Conservation (phyloP, 768 basidiomycete genomes). For the Termitomyces sp. region DNA sequence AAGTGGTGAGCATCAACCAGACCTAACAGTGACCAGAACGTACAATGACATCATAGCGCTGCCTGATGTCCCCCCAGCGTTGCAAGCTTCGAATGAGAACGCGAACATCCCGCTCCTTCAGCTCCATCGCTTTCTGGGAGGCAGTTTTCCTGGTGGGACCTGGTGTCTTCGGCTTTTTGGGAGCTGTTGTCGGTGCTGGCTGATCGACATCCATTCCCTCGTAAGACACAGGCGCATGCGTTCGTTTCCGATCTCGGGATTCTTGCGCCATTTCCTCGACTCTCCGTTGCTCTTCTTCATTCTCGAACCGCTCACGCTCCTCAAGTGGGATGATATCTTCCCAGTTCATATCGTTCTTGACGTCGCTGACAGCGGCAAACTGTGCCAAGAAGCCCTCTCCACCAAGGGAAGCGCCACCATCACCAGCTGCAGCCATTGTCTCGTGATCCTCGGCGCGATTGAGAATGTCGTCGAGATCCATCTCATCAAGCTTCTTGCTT, state of each 20-base stretch:
- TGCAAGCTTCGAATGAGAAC: constrained; percentile 93
- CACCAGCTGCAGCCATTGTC: constrained; percentile 77
- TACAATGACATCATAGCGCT: constrained; percentile 92
- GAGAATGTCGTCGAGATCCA: constrained; percentile 98
- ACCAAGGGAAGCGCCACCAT: constrained; percentile 91
- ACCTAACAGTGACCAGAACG: constrained; percentile 23
- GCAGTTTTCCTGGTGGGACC: constrained; percentile 83
- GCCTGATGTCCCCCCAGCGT: constrained; percentile 96
- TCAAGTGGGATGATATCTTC: constrained; percentile 98
- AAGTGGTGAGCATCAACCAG: not conserved
- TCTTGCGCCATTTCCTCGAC: constrained; percentile 73
- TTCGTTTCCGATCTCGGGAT: constrained; percentile 73
- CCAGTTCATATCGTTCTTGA: constrained; percentile 99
- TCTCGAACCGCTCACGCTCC: constrained; percentile 80
- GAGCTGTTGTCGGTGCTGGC: constrained; percentile 51
- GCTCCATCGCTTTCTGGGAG: constrained; percentile 91
- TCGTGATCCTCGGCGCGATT: constrained; percentile 97
- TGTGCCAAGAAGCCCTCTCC: constrained; percentile 95
- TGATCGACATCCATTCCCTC: constrained; percentile 93
- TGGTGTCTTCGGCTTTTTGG: constrained; percentile 73
- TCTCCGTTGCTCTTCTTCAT: constrained; percentile 73
- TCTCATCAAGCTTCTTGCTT: constrained; percentile 94
- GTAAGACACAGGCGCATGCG: constrained; percentile 84
- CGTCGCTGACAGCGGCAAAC: constrained; percentile 94
- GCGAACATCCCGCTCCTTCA: constrained; percentile 96